Evolutionary conservation across 225 moss, liverwort and hornwort genomes (phyloP).

Genomic region (Physcomitrium patens): DNA sequence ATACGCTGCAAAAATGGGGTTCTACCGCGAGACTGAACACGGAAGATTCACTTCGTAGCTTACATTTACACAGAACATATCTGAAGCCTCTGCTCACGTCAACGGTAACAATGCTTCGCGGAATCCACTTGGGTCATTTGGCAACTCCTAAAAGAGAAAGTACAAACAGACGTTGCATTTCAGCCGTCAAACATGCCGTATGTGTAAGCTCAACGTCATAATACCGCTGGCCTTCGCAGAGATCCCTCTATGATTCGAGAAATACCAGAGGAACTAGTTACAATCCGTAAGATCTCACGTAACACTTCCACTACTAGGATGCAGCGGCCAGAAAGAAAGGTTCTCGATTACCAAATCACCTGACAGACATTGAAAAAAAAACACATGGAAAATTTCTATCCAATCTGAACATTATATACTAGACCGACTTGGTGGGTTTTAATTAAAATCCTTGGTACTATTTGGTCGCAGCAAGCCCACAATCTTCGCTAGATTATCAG

Average conservation of each 20-base stretch:
- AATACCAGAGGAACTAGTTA: not conserved
- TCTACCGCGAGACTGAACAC: not conserved
- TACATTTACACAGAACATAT: not conserved
- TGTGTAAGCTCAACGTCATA: slow-evolving; percentile 25
- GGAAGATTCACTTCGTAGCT: not conserved
- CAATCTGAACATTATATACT: slow-evolving; percentile 1
- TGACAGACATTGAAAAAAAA: not conserved
- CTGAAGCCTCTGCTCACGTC: slow-evolving; percentile 2
- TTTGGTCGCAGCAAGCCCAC: no score
- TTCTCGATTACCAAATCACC: slow-evolving; percentile 32
- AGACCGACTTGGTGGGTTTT: not conserved
- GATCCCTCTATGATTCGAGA: slow-evolving; percentile 5
- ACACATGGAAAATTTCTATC: not conserved
- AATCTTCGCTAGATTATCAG: no score
- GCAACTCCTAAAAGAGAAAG: slow-evolving; percentile 5
- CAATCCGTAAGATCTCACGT: slow-evolving; percentile 5
- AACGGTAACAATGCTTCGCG: not conserved
- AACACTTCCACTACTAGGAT: slow-evolving; percentile 4
- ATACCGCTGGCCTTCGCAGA: slow-evolving; percentile 28
- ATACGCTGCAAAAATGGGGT: not conserved
- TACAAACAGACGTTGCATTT: slow-evolving; percentile 9
- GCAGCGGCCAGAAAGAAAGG: not conserved
- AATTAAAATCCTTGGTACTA: not conserved
- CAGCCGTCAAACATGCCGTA: slow-evolving; percentile 21
- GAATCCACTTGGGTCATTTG: slow-evolving; percentile 1